Evolutionary conservation across 441 rosid genomes (phyloP), one percentile per base, ranked within the genome.

Genomic region (Arabidopsis hybrid): DNA sequence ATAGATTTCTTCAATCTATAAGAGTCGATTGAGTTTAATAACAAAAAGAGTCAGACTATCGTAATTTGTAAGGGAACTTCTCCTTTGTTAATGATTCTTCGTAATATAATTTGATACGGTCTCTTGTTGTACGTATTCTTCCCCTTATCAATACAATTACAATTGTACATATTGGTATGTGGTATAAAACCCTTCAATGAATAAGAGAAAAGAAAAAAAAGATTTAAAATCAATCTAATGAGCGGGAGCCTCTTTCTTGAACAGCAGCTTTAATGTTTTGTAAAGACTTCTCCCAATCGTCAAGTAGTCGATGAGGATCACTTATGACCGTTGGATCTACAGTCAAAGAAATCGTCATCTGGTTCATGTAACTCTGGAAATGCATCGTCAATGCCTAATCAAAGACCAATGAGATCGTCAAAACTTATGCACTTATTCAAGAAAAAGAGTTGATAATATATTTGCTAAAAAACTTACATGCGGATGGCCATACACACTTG

Each of bases 401-500:
- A 61, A 66, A 18, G 7, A 40, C 12, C 18, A 26, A 7, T 7
- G 2, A 61, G 12, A 40, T 4, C 8, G 0, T 42, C 66, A 61
- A 61, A 61, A 26, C 21, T 13, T 40, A 43, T 26, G 13, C 36
- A 21, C 17, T 55, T 13, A 32, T 31, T 13, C 14, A 32, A 56
- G 34, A 35, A 56, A 29, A 31, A 2, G 13, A 12, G 38, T 55
- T 13, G 29, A 31, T 29, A 12, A 13, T 16, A 55, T 31, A 3
- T 35, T 4, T 57, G 1, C 6, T 14, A 4, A 21, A 14, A 3
- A 7, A 62, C 63, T 62, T 65, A 89, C 97, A 64, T 89, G 94
- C 13, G 96, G 94, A 47, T 86, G 89, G 11, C 96, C 96, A 17
- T 87, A 89, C 38, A 85, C 94, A 63, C 78, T 83, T 1, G 97